phyloP scores from a whole-genome alignment of 371 early-diverging fungal species.

The Mucor irregularis region DNA sequence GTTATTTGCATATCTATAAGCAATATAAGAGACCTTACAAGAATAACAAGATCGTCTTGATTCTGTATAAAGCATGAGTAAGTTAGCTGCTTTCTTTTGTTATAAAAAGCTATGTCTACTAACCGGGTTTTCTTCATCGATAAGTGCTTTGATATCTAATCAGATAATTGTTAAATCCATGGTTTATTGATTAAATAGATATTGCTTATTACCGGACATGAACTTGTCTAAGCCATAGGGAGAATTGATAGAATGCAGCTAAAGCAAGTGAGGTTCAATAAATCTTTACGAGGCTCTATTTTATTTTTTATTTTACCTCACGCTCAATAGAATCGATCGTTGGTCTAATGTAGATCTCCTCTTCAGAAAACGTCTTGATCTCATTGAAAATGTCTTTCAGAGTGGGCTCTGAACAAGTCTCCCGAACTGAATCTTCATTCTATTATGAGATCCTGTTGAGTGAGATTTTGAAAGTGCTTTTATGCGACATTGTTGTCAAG shows the following conservation, averaged over 20 bases:
- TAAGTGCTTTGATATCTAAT: too few relatives aligned
- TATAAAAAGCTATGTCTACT: too few relatives aligned
- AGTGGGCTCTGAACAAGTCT: conserved; percentile 19
- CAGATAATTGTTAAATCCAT: too few relatives aligned
- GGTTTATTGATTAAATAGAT: too few relatives aligned
- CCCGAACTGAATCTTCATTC: conserved; percentile 8
- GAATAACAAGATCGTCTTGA: not conserved
- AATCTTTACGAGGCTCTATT: not conserved
- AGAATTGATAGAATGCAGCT: not conserved
- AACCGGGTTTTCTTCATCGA: too few relatives aligned
- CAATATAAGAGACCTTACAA: not conserved
- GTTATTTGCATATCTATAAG: not conserved
- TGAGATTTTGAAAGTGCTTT: not conserved
- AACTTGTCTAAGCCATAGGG: not conserved
- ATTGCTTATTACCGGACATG: too few relatives aligned
- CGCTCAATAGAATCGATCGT: not conserved
- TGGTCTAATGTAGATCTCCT: not conserved
- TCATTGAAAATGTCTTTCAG: not conserved
- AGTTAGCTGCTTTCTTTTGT: too few relatives aligned
- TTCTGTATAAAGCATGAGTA: too few relatives aligned
- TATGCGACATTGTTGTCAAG: not conserved
- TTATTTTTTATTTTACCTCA: conserved; percentile 12
- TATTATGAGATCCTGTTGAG: not conserved
- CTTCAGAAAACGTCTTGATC: not conserved
- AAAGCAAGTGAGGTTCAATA: not conserved